Conservation (phyloP, 257 asterid species). For the Solanum chaucha region DNA sequence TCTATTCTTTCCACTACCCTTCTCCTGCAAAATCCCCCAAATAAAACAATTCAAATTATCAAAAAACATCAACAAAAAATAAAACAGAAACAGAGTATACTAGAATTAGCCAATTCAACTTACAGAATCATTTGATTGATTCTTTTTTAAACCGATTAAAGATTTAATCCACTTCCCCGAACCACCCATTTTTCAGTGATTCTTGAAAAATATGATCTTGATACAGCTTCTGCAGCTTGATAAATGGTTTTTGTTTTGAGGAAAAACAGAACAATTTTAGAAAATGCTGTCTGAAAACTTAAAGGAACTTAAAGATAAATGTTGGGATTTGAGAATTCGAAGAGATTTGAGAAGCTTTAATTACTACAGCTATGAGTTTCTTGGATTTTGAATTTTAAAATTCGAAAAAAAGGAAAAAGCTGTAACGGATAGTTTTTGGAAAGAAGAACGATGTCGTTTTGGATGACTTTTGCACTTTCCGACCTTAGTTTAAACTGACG, state of each 20-base stretch:
- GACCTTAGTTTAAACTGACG: background rate
- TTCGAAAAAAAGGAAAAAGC: slow-evolving; percentile 21
- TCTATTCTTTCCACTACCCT: slow-evolving; percentile 49
- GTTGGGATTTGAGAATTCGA: background rate
- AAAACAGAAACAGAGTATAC: background rate
- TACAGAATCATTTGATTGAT: slow-evolving; percentile 37
- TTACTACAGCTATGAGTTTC: slow-evolving; percentile 13
- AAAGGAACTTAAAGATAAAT: slow-evolving; percentile 5
- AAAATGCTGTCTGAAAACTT: background rate
- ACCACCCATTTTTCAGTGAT: slow-evolving; percentile 48
- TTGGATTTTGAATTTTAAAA: slow-evolving; percentile 34
- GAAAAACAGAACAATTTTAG: background rate
- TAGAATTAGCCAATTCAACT: background rate
- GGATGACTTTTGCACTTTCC: background rate
- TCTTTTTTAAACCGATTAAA: slow-evolving; percentile 47
- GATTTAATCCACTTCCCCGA: slow-evolving; percentile 88
- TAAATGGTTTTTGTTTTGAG: background rate
- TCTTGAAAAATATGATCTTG: background rate
- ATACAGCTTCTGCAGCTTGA: background rate
- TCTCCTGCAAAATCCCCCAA: slow-evolving; percentile 19
- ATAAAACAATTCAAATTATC: background rate
- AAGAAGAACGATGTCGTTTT: slow-evolving; percentile 11
- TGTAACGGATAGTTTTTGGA: slow-evolving; percentile 51
- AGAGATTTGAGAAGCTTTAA: slow-evolving; percentile 9
- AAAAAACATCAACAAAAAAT: background rate